These are phyloP conservation scores for Luffa aegyptiaca DNA, from an alignment of 306 rosid genomes.

Conservation along the genomic window DNA sequence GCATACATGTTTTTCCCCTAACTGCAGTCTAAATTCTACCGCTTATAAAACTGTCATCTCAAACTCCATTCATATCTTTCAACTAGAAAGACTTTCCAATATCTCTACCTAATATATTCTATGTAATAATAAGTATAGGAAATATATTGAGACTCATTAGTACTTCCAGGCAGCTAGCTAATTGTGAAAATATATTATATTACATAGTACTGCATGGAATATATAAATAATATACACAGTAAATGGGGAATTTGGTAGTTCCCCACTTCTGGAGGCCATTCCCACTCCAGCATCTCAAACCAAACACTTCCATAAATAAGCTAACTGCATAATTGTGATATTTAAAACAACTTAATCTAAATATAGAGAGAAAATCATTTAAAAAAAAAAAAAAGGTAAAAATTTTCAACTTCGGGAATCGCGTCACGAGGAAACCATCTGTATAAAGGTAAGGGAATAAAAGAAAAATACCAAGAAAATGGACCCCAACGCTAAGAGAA, in stretches of 20 bases:
- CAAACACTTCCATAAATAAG: neutral
- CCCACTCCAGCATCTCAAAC: neutral
- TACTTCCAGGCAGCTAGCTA: neutral
- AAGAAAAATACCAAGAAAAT: slow-evolving; percentile 24
- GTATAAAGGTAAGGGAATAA: slow-evolving; percentile 26
- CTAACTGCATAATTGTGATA: neutral
- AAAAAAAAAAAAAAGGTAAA: neutral
- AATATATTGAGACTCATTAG: neutral
- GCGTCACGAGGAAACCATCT: slow-evolving; percentile 17
- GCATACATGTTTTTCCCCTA: too few species aligned
- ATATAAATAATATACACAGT: neutral
- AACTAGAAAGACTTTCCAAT: neutral
- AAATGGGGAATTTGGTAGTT: neutral
- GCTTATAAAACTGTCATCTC: neutral
- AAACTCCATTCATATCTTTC: neutral
- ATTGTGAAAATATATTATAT: neutral
- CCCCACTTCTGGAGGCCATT: neutral
- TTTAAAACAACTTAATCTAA: neutral
- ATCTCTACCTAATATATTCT: neutral
- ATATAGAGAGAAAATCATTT: neutral
- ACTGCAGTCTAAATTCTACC: too few species aligned
- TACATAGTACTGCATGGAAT: neutral
- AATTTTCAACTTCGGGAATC: slow-evolving; percentile 29
- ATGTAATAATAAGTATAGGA: neutral
- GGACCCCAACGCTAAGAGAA: slow-evolving; percentile 8